Evolutionary conservation across 2,329 filamentous ascomycete genomes (phyloP).

Genomic region (Sporothrix euskadiensis): DNA sequence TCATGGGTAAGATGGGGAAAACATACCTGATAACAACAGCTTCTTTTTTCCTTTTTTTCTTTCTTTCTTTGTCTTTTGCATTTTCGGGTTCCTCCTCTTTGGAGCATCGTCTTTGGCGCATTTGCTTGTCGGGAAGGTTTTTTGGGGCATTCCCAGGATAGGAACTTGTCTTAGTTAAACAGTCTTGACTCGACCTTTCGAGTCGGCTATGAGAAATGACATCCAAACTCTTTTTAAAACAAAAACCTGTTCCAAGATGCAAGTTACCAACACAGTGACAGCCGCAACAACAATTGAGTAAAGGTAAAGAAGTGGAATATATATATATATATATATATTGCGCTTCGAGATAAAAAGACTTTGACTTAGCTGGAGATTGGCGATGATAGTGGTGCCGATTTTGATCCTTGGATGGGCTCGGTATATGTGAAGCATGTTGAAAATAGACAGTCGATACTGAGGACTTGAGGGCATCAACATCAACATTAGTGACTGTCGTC

Average conservation of each 20-base stretch:
- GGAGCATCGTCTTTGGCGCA: background rate
- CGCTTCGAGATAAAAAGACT: background rate
- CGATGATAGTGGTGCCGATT: background rate
- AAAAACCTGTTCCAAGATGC: background rate
- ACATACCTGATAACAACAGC: slow-evolving; percentile 21
- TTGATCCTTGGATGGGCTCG: background rate
- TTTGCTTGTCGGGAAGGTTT: background rate
- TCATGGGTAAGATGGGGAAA: background rate
- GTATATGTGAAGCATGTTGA: background rate
- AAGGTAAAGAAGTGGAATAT: background rate
- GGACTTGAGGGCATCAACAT: background rate
- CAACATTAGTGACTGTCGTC: background rate
- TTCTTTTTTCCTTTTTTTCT: slow-evolving; percentile 28
- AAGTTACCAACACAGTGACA: background rate
- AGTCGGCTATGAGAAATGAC: slow-evolving; percentile 18
- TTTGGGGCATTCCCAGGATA: background rate
- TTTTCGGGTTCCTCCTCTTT: background rate
- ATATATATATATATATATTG: no score
- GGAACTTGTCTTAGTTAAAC: background rate
- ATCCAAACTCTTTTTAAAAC: background rate
- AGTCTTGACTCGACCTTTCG: background rate
- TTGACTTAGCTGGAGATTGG: background rate
- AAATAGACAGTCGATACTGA: background rate
- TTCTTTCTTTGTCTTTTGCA: background rate
- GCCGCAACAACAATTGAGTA: background rate